Conservation (phyloP, 768 basidiomycete genomes). For the Collybiopsis confluens region DNA sequence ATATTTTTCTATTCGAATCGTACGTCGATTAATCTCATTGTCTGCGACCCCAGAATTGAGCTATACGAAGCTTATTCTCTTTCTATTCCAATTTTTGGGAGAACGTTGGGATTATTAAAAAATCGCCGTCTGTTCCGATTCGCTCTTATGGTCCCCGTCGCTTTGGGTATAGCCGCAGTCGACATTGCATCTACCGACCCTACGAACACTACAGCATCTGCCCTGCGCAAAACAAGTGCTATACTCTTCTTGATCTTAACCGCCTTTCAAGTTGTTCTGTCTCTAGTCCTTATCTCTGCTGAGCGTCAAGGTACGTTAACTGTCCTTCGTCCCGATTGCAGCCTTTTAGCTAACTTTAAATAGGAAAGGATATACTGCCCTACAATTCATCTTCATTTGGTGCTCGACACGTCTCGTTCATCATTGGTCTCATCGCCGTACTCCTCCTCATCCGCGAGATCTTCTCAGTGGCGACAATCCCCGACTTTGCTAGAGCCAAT, state of each 20-base stretch:
- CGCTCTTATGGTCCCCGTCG: conserved; percentile 23
- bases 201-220: conserved; percentile 11
- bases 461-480: conserved; percentile 30
- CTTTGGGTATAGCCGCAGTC: conserved; percentile 28
- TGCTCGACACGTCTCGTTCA: conserved; percentile 21
- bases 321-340: no score
- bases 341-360: no score
- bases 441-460: conserved; percentile 34
- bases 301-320: not conserved
- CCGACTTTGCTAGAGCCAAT: conserved; percentile 18
- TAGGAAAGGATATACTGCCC: not conserved
- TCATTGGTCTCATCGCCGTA: conserved; percentile 29
- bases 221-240: conserved; percentile 27
- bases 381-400: conserved; percentile 15
- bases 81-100: conserved; percentile 2
- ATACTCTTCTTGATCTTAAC: conserved; percentile 34
- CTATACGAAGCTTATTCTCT: conserved; percentile 9
- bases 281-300: conserved; percentile 15
- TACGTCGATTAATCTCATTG: conserved; percentile 2
- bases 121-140: conserved; percentile 29
- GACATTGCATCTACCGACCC: conserved; percentile 12
- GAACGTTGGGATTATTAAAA: conserved; percentile 14
- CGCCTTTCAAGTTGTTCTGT: conserved; percentile 25
- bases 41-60: conserved; percentile 13
- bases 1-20: no score